A percentile compares a stretch with the other conserved stretches of the same genome.
Conservation (phyloP, 2,329 filamentous ascomycete genomes). For the Diaporthe sp. region DNA sequence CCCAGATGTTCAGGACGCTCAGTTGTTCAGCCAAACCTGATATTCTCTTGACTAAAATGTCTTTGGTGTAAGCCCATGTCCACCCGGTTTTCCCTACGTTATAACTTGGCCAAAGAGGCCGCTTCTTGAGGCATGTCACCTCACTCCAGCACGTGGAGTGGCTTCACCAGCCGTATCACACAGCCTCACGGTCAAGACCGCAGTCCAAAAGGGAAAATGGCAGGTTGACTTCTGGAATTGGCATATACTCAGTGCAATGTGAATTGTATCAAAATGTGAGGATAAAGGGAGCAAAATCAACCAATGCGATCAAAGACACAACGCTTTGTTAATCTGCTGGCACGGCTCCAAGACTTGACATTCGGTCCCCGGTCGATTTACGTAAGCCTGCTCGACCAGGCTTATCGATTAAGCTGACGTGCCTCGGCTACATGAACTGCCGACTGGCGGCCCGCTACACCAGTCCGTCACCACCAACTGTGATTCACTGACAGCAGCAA, state of each 20-base stretch:
- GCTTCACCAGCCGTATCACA: too few species aligned
- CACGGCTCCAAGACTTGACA: background rate
- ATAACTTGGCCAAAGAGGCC: too few species aligned
- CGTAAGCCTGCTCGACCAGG: background rate
- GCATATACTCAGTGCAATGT: background rate
- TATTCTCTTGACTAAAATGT: background rate
- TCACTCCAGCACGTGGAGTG: too few species aligned
- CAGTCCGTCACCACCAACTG: background rate
- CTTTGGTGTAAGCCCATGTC: too few species aligned
- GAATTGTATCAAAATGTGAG: background rate
- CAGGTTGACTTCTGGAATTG: background rate
- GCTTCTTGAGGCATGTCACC: too few species aligned
- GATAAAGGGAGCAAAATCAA: too few species aligned
- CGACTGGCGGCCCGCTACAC: background rate
- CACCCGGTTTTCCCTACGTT: too few species aligned
- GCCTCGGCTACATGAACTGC: slow-evolving; percentile 13
- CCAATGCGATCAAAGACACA: background rate
- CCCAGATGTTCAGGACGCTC: background rate
- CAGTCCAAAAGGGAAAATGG: background rate
- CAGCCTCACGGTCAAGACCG: too few species aligned
- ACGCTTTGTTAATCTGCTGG: background rate
- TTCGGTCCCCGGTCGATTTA: background rate
- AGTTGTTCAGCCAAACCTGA: background rate
- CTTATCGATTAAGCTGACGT: slow-evolving; percentile 24
- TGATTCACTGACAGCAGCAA: background rate